Evolutionary conservation across 495 filamentous ascomycete genomes (phyloP).

Genomic region (Cercophora scortea): DNA sequence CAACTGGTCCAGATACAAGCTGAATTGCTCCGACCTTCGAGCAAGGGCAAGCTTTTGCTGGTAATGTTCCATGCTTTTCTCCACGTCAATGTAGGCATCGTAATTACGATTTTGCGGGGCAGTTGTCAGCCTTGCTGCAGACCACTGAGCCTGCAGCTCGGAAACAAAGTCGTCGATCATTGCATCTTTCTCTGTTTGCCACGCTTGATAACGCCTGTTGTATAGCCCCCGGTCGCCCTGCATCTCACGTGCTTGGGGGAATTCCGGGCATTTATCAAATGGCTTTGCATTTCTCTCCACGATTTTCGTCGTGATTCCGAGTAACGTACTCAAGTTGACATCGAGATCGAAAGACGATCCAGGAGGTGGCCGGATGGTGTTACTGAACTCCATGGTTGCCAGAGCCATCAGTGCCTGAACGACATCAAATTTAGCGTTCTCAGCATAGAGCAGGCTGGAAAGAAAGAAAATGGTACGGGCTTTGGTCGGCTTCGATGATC

Average conservation of each 20-base stretch:
- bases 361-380: no score
- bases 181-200: neutral
- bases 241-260: no score
- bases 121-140: neutral
- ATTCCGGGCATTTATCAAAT: neutral
- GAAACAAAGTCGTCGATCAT: neutral
- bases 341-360: no score
- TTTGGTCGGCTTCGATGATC: neutral
- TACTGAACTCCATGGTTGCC: neutral
- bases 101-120: neutral
- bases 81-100: neutral
- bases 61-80: no score
- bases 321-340: no score
- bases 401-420: conserved; percentile 13
- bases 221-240: no score
- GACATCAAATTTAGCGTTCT: neutral
- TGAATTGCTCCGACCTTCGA: no score
- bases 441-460: conserved; percentile 7
- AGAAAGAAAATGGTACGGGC: conserved; percentile 12
- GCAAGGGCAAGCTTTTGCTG: no score
- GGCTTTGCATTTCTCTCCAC: no score
- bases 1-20: no score
- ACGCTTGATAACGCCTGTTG: neutral
- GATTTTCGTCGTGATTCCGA: no score
- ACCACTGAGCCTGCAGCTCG: neutral